Evolutionary conservation across 345 rosid species (phyloP).

Genomic region (Draba incana): DNA sequence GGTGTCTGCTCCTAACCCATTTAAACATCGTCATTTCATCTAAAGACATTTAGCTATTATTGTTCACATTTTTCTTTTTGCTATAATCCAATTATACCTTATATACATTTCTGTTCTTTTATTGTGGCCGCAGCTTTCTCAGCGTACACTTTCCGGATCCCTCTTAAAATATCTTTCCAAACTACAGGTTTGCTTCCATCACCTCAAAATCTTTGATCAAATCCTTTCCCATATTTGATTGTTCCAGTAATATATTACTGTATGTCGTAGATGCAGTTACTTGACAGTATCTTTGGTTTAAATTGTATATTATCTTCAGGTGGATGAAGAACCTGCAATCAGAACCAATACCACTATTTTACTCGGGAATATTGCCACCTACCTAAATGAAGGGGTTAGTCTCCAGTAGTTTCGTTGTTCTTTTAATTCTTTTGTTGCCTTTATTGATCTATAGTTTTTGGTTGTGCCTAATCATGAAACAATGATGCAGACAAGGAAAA

Average conservation of each 20-base stretch:
- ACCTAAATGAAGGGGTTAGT: conserved; percentile 91
- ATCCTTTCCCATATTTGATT: conserved; percentile 22
- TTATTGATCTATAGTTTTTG: conserved; percentile 7
- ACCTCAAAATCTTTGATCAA: background rate
- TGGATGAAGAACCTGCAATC: conserved; percentile 98
- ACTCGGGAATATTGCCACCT: conserved; percentile 92
- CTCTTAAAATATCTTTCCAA: conserved; percentile 92
- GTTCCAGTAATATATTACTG: background rate
- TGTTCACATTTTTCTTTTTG: background rate
- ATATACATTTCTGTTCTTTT: conserved; percentile 27
- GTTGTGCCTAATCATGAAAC: conserved; percentile 33
- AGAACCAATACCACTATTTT: conserved; percentile 97
- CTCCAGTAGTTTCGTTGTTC: conserved; percentile 22
- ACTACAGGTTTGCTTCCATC: conserved; percentile 65
- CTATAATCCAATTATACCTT: conserved; percentile 20
- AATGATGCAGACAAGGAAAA: conserved; percentile 78
- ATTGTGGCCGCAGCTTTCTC: conserved; percentile 78
- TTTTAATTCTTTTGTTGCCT: conserved; percentile 21
- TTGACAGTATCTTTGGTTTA: conserved; percentile 7
- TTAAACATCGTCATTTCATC: conserved; percentile 1
- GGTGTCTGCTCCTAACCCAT: conserved; percentile 47
- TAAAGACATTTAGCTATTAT: background rate
- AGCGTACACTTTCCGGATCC: conserved; percentile 90
- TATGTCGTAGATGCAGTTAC: conserved; percentile 4
- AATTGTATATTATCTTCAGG: conserved; percentile 52